Evolutionary conservation across 2,329 filamentous ascomycete species (phyloP).

Genomic region (Mycosphaerella arachidis): DNA sequence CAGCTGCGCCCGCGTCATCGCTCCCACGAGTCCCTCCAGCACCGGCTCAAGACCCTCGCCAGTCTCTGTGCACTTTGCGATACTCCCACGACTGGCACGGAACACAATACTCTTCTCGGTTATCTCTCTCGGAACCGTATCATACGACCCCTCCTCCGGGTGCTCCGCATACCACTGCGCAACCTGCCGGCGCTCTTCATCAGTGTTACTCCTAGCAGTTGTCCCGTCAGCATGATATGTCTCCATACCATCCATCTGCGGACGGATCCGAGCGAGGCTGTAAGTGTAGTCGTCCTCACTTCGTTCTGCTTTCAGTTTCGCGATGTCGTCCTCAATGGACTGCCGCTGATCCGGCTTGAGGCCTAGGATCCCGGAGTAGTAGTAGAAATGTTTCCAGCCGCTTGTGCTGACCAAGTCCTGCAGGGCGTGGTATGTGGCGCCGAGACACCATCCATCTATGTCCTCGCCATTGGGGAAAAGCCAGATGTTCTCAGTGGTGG

Average conservation of each 20-base stretch:
- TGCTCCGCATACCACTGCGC: not conserved
- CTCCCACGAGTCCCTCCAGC: not conserved
- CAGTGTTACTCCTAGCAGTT: not conserved
- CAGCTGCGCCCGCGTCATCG: not conserved
- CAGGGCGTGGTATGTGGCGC: not conserved
- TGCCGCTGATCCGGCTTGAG: not conserved
- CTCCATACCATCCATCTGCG: not conserved
- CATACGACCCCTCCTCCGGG: not conserved
- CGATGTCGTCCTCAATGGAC: not conserved
- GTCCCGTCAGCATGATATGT: not conserved
- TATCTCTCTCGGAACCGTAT: not conserved
- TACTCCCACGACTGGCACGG: not conserved
- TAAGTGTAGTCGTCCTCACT: not conserved
- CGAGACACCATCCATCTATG: not conserved
- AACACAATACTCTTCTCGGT: not conserved
- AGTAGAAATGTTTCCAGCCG: not conserved
- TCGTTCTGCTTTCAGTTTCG: not conserved
- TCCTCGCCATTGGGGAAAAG: not conserved
- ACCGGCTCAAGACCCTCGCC: not conserved
- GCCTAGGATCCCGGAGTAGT: not conserved
- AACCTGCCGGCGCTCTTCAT: not conserved
- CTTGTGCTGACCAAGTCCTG: not conserved
- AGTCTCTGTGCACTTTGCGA: not conserved
- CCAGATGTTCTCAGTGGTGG: not conserved
- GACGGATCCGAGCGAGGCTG: not conserved